Base-by-base conservation (phyloP, 257 asterid species). In the Rubia yunnanensis region DNA sequence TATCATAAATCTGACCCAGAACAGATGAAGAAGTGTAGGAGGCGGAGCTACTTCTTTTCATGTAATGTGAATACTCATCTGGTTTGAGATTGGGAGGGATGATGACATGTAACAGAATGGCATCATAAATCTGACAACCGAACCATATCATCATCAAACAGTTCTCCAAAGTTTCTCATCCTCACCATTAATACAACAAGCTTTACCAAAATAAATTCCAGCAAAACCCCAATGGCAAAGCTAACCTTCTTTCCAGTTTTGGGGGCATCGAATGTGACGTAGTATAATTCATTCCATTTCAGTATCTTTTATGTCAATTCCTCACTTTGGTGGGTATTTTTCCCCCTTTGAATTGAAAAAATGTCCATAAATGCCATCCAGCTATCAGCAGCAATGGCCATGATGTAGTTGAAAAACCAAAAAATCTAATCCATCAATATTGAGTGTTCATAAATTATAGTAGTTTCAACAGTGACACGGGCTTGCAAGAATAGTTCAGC, bases 181-280 rank as follows among this genome's bases (percentile, higher is more conserved):
- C 41, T 4, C 11, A 20, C 3, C 28, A n/a, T n/a, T 7, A 34
- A 14, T n/a, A n/a, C 20, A 20, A 15, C 27, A 60, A 13, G 23
- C 18, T 18, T 20, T 35, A 34, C 48, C 30, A 39, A 63, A 0
- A 24, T 38, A 0, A 23, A 39, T 24, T 18, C 2, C 65, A 8
- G 28, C 23, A 52, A 46, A 46, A 46, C 52, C n/a, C 52, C 11
- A 14, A 46, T 14, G 36, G 14, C 23, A 32, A 46, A 64, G 68
- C 69, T 69, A 20, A 88, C 96, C 96, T 75, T 84, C 71, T 86
- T 84, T 41, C 97, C 97, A 70, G 84, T 88, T 77, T 91, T 88
- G 1, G 97, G 92, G 36, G 97, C 95, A 67, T 91, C 97, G 68
- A 91, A 38, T 31, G 96, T 92, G 15, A 88, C 96, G 39, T 91